Base-by-base conservation (phyloP, 2,329 filamentous ascomycete species). In the Colletotrichum costaricense region DNA sequence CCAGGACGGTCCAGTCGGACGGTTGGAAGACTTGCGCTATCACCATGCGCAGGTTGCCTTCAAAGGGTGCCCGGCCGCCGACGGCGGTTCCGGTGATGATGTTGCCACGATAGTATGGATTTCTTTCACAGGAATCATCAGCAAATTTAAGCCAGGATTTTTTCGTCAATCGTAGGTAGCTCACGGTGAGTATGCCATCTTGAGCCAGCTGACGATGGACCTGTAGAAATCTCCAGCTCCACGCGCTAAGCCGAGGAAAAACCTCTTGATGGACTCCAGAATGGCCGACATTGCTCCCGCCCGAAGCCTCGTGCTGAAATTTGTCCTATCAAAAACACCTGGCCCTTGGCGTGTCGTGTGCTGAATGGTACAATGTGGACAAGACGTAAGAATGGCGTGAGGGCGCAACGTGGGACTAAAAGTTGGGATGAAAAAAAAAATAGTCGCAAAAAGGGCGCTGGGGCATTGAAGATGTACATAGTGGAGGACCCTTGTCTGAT, bases 101-200 rank as follows among this genome's bases (percentile, higher is more conserved):
- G 65, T 72, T 72, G n/a, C 69, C 69, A 11, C 69, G 46, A 49
- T 60, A 72, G 64, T 72, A 72, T 28, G 69, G 69, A n/a, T 54
- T 63, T 12, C 69, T 69, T 68, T 33, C 5, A 54, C 11, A 33
- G 49, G 4, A 14, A 6, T 16, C 3, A 46, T 64, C 30, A 64
- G 46, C 14, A 42, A 42, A 2, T 16, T 4, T 64, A 4, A 35
- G 28, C 14, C 14, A 35, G n/a, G 68, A 4, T 22, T 14, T 35
- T 63, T 33, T n/a, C 11, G 30, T 8, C 2, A 12, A 24, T 4
- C 14, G 33, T 54, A 3, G 33, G 33, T 26, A 12, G 9, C 67
- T 57, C 38, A 72, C 69, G 65, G 69, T 56, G 69, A 72, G 28
- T 72, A 72, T 57, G 69, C 69, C 58, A 57, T 49, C 42, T 59